Percentiles rank a stretch among this genome's conserved stretches.
phyloP scores from a whole-genome alignment of 306 rosid species.

The Vigna mungo region DNA sequence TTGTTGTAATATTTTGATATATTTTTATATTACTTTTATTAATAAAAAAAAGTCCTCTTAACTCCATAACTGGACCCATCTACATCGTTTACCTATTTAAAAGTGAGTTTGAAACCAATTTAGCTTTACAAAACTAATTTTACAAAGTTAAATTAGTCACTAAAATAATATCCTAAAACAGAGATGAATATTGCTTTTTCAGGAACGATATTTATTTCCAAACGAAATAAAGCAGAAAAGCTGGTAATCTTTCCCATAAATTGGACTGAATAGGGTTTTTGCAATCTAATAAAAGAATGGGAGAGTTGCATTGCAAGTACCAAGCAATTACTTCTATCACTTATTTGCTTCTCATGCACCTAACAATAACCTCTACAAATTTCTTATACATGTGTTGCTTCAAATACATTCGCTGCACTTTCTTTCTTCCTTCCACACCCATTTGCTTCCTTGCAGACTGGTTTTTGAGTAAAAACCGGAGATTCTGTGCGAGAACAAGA shows the following conservation, averaged over 20 bases:
- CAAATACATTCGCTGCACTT: conserved; percentile 79
- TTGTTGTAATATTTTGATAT: too few species aligned
- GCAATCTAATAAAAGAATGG: conserved; percentile 51
- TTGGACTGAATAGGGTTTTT: conserved; percentile 19
- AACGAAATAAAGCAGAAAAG: conserved; percentile 25
- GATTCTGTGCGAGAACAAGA: conserved; percentile 62
- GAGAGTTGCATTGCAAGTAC: conserved; percentile 9
- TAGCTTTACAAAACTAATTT: too few species aligned
- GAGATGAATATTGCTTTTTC: not conserved
- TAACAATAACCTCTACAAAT: conserved; percentile 82
- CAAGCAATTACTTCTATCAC: not conserved
- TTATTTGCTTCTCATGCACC: conserved; percentile 85
- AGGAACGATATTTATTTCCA: not conserved
- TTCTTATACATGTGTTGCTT: conserved; percentile 89
- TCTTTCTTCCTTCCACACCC: conserved; percentile 82
- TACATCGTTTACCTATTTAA: too few species aligned
- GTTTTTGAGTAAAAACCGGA: conserved; percentile 69
- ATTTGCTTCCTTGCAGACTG: conserved; percentile 71
- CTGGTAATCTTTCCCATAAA: conserved; percentile 18
- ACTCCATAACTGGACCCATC: too few species aligned
- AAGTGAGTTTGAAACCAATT: too few species aligned
- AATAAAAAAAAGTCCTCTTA: too few species aligned
- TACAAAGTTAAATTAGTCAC: too few species aligned
- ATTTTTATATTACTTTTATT: too few species aligned
- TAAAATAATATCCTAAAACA: too few species aligned